Base-by-base conservation (phyloP, 2,329 filamentous ascomycete genomes). In the Aureobasidium leucospermi region DNA sequence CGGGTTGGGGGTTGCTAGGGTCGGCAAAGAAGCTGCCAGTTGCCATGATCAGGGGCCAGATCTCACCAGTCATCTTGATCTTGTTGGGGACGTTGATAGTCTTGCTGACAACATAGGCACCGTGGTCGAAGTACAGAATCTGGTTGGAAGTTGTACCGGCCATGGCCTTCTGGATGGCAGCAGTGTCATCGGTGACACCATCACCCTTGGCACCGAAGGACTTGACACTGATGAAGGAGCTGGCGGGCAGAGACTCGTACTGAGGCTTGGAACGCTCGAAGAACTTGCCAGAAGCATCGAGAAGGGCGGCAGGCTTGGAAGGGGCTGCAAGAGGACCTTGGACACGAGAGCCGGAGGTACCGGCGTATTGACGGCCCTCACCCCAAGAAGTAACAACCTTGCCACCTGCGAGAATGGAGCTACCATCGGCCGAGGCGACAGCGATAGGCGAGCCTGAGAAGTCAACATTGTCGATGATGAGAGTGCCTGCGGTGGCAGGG, bases 41-140 rank as follows among this genome's bases (percentile, higher is more conserved):
- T 29, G 90, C 92, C 81, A 96, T 87, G 72, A 97, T 87, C 63
- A 96, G 76, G 2, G 93, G 87, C 89, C 90, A 96, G 70, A 95
- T 85, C 75, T 96, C 91, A 67, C 93, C 93, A 7, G 89, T 89
- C 70, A 97, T 92, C 75, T 86, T 88, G 76, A 93, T 85, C 61
- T 72, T 73, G 39, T 71, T 70, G 7, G 83, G 83, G 2, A 86
- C 76, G 58, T 77, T 78, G 68, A 87, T 73, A 5, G 84, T 86
- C 62, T 81, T 75, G 28, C 78, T 82, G 69, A 87, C 76, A 36
- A 85, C 68, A 69, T 87, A 87, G 28, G 81, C 79, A 60, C 84
- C 84, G 65, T 86, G 82, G 65, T 86, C 83, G 66, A 85, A 85
- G 73, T 84, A 85, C 16, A 86, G 77, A 49, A 87, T 76, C 65